Evolutionary conservation across 2,329 filamentous ascomycete genomes (phyloP), one percentile per base, ranked within the genome.

Genomic region (Trichoderma sp.): DNA sequence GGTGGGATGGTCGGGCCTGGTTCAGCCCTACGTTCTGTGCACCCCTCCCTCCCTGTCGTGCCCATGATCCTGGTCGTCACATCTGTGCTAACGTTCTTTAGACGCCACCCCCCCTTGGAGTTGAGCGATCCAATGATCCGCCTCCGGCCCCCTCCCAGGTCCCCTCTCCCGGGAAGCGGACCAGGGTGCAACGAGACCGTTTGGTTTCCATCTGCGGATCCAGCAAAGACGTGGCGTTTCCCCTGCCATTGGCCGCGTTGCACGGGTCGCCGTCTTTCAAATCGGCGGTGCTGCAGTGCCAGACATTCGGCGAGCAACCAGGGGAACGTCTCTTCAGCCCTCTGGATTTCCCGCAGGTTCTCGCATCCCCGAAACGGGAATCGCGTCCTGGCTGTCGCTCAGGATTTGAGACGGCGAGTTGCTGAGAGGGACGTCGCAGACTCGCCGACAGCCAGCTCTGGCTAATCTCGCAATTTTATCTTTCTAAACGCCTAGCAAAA

Each of bases 251-350:
- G 66, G 58, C 49, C 40, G 66, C 58, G 49, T 62, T 49, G 47
- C 66, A 47, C 24, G 52, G 66, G 59, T 59, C 53, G 37, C 63
- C 55, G 66, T 68, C 66, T 62, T 43, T 49, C 37, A 49, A 68
- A 68, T 58, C 63, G 63, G 63, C 56, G 55, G 53, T 59, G 58
- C 47, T 68, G 66, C 59, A 62, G 58, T 68, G 66, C 58, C 57
- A 68, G 66, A 68, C 49, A 68, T 68, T 64, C 67, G 59, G 67
- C 67, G 67, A 69, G 67, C 59, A 69, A 21, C 67, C 49, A 63
- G 67, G 60, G 58, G 67, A 58, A 47, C n/a, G 16, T 47, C 19
- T 27, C 37, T 52, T 53, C 63, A 58, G 63, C 63, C 40, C 29
- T 19, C 33, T 49, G 53, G 63, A 59, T 31, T 64, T 69, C 27